Evolutionary conservation across 2,329 filamentous ascomycete species (phyloP), one percentile per base, ranked within the genome.

Genomic region (Gnomoniopsis smithogilvyi): DNA sequence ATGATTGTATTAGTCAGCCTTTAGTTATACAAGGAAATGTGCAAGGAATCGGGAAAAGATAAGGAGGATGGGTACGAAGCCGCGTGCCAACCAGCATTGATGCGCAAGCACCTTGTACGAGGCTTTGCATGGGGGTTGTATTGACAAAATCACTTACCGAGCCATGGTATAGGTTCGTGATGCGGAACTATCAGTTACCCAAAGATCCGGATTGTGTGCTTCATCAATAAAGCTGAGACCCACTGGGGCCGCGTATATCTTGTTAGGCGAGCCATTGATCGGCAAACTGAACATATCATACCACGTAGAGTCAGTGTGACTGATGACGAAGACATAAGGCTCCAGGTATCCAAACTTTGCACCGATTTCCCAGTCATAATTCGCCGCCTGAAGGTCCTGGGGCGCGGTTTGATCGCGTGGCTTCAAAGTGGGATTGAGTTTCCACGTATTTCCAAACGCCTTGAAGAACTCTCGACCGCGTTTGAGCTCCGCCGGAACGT

Each of bases 201-300:
- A 38, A 17, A 38, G 36, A 38, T 38, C 15, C 36, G 52, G 51
- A 8, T 46, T 24, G 21, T 60, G 58, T 1, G 48, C 52, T 14
- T 60, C 58, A 6, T 60, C 58, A 2, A 60, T 49, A 3, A 60
- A 52, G 2, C 14, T 52, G 3, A 56, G 12, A 0, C 58, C 58
- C 0, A 60, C 6, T 0, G 48, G 48, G 6, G 46, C 15, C 1
- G 34, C 58, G n/a, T 51, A 51, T 2, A 60, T 8, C 1, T 22
- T 43, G 4, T 11, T 22, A 4, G 26, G 26, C 26, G 8, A 30
- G 26, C 26, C 26, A 8, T 30, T 30, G 26, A 30, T 4, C 26
- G 26, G 8, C 26, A 30, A 4, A 4, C 8, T 30, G 26, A 30
- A 30, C 26, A 30, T 30, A 8, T 30, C 26, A 8, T 30, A 30